Evolutionary conservation across 768 basidiomycete species (phyloP), one percentile per base, ranked within the genome.

Genomic region (Pulveroboletus ravenelii): DNA sequence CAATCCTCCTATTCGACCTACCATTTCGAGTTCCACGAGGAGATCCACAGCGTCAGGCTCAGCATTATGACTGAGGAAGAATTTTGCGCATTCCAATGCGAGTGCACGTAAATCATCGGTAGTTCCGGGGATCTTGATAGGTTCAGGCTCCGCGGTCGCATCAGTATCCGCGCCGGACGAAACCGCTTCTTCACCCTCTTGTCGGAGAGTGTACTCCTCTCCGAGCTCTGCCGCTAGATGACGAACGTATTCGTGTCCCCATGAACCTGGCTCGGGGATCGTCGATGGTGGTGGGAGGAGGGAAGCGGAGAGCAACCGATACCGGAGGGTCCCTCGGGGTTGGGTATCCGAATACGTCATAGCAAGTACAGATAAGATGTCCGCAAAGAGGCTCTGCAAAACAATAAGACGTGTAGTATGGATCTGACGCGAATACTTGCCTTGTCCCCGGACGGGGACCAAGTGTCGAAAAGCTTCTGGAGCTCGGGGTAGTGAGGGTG

Each of bases 341-440:
- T 96, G 85, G 15, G 92, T 94, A 71, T 99, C 96, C 9, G 94
- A 97, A 67, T 98, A 98, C 7, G 96, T 99, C 96, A 99, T 99
- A 7, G 95, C 96, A 40, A 99, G 84, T 6, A 97, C 95, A 35
- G 95, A 97, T 25, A 99, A 79, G 53, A 99, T 97, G 61, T 97
- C 94, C 23, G 93, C 93, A 64, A 98, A 94, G 38, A 96, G 80
- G 58, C 88, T 87, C 93, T 96, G 66, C 3, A 51, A 20, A 34
- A 42, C 42, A 6, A 36, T 51, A 8, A 56, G 51, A 39, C 32
- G 29, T 6, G 42, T 13, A 3, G 38, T 6, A 31, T 41, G 25
- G 25, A 30, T 9, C 30, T 38, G 10, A 23, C 5, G n/a, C 25
- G 49, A 18, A 20, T 3, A 29, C 37, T 41, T 61, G 31, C 62